These are phyloP conservation scores for Gossypium arboreum DNA, from an alignment of 345 rosid species.

Conservation along the genomic window DNA sequence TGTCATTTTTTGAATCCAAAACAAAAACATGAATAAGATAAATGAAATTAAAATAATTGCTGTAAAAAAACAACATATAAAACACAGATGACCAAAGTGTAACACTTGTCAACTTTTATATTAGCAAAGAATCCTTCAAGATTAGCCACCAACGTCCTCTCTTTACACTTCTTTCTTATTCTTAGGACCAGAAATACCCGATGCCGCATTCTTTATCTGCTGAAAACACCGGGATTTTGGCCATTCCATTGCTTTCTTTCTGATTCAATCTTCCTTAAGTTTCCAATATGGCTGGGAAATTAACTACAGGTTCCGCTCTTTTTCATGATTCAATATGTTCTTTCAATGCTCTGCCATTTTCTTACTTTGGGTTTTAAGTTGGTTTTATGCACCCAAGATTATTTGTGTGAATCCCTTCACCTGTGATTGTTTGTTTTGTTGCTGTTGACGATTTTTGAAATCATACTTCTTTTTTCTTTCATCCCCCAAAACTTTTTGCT, in stretches of 20 bases:
- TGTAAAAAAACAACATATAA: too few species aligned
- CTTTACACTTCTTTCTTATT: neutral
- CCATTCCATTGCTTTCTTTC: conserved; percentile 15
- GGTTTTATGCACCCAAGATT: conserved; percentile 11
- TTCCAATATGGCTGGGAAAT: conserved; percentile 39
- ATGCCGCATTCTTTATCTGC: conserved; percentile 12
- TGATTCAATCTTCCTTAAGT: conserved; percentile 14
- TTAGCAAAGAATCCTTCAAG: neutral
- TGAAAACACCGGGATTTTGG: conserved; percentile 1
- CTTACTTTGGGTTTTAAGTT: conserved; percentile 14
- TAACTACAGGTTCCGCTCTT: conserved; percentile 33
- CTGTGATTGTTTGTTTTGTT: neutral
- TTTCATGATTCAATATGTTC: conserved; percentile 18
- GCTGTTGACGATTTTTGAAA: neutral
- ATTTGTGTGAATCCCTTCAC: neutral
- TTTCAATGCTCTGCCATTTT: neutral
- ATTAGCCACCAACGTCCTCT: conserved; percentile 19
- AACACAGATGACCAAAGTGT: neutral
- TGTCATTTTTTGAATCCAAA: too few species aligned
- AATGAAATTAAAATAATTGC: too few species aligned
- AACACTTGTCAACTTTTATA: neutral
- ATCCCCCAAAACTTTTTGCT: neutral
- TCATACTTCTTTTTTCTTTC: conserved; percentile 23
- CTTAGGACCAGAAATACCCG: neutral
- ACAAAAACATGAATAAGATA: too few species aligned